Evolutionary conservation across 2,329 filamentous ascomycete species (phyloP), one percentile per base, ranked within the genome.

Genomic region (Phialemoniopsis sp.): DNA sequence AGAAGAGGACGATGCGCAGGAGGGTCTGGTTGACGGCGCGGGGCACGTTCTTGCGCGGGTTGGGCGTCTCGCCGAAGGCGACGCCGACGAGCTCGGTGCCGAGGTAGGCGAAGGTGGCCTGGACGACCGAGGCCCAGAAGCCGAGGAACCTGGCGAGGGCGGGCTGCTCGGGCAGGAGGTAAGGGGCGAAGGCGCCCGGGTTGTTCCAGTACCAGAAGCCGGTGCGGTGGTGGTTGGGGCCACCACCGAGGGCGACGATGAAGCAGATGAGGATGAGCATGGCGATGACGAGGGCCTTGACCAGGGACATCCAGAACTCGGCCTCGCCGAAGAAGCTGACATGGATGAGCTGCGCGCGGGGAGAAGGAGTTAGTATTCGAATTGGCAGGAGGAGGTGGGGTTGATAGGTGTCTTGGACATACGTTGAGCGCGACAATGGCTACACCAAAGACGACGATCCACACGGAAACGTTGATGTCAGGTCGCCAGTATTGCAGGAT

Each of bases 1-100:
- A 86, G 64, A 87, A 87, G 59, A 85, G 68, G 44, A 82, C 58
- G 52, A 86, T 86, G 15, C 82, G 81, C 62, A 75, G 80, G 57
- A 86, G 82, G 30, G 81, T 85, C 40, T 85, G 70, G 51, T 77
- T 81, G 59, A 85, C 82, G 18, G 82, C 82, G 33, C 75, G 68
- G 3, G 82, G 82, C 41, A 86, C 80, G 36, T 78, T 82, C 56
- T 74, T 74, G 48, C 80, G 72, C 3, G 82, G 82, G 57, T 85
- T 82, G 51, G 82, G 78, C 1, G 80, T 79, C 57, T 85, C 80
- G 39, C 80, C 81, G 18, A 85, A 80, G 0, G 81, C 85, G 14
- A 85, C 80, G 56, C 81, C 81, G 39, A 86, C 78, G 28, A 85
- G 67, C 55, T 85, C 80, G 3, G 81, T 81, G 13, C 60, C 60